These are phyloP conservation scores for Lumnitzera littorea DNA, from an alignment of 345 rosid species.

Conservation along the genomic window DNA sequence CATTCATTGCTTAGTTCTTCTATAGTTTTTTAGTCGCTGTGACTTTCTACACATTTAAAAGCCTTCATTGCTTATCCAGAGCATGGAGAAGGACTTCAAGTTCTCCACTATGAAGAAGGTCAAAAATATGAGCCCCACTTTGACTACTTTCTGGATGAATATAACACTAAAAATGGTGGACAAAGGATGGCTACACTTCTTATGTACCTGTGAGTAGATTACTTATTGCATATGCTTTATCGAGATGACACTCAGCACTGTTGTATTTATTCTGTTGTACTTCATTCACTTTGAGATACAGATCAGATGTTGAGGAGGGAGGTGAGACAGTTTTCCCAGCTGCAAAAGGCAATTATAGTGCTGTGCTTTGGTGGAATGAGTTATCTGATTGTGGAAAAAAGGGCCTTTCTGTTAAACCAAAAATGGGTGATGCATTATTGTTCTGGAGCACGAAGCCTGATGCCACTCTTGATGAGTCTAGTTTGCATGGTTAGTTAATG, in stretches of 20 bases:
- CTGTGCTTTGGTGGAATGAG: slow-evolving; percentile 92
- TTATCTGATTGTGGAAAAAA: slow-evolving; percentile 85
- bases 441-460: slow-evolving; percentile 99
- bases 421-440: slow-evolving; percentile 95
- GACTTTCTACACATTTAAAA: slow-evolving; percentile 3
- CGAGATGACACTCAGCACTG: neutral
- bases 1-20: neutral
- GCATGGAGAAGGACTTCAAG: slow-evolving; percentile 93
- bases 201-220: slow-evolving; percentile 82
- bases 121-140: slow-evolving; percentile 93
- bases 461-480: slow-evolving; percentile 72
- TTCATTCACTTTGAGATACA: slow-evolving; percentile 26
- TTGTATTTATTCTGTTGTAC: neutral
- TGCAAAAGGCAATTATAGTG: slow-evolving; percentile 75
- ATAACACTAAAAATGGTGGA: slow-evolving; percentile 88
- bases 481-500: slow-evolving; percentile 74
- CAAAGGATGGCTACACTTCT: slow-evolving; percentile 94
- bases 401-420: slow-evolving; percentile 88
- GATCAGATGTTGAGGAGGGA: slow-evolving; percentile 97
- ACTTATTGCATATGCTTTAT: neutral
- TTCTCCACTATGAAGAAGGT: slow-evolving; percentile 92
- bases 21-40: neutral
- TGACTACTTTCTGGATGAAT: slow-evolving; percentile 89
- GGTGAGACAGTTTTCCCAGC: slow-evolving; percentile 95
- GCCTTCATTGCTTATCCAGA: slow-evolving; percentile 29